phyloP scores from a whole-genome alignment of 257 asterid genomes.

The Cruciata laevipes region DNA sequence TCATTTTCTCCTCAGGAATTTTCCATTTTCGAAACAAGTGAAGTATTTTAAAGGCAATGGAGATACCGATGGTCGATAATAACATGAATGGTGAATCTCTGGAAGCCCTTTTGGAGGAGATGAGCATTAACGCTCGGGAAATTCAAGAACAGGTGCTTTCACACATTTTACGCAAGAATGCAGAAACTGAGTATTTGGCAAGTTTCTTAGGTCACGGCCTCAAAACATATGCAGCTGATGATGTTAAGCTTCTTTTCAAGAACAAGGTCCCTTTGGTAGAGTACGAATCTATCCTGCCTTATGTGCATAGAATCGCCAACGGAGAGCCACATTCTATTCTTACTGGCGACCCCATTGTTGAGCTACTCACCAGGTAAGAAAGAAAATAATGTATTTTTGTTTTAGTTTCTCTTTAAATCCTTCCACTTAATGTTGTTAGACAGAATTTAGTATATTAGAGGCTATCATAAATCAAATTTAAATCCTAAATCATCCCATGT shows the following conservation, averaged over 20 bases:
- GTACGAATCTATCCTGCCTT: not conserved
- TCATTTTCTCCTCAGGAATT: no score
- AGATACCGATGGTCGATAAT: not conserved
- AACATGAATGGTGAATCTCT: no score
- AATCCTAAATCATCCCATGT: no score
- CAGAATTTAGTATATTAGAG: no score
- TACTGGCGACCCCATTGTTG: not conserved
- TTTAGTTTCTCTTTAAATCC: no score
- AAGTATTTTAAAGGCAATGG: no score
- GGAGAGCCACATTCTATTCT: not conserved
- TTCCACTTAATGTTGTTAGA: no score
- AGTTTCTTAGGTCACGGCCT: not conserved
- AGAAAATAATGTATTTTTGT: no score
- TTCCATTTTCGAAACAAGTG: no score
- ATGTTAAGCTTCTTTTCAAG: not conserved
- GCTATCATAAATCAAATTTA: no score
- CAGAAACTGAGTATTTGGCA: constrained; percentile 8
- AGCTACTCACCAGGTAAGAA: not conserved
- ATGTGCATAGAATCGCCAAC: not conserved
- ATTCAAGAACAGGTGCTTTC: constrained; percentile 1
- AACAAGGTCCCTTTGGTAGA: not conserved
- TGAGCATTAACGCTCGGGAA: not conserved
- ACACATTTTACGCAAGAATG: constrained; percentile 12
- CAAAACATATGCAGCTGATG: not conserved
- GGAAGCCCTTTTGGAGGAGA: constrained; percentile 1